Evolutionary conservation across 495 filamentous ascomycete genomes (phyloP), one percentile per base, ranked within the genome.

Genomic region (Aspergillus cristatus): DNA sequence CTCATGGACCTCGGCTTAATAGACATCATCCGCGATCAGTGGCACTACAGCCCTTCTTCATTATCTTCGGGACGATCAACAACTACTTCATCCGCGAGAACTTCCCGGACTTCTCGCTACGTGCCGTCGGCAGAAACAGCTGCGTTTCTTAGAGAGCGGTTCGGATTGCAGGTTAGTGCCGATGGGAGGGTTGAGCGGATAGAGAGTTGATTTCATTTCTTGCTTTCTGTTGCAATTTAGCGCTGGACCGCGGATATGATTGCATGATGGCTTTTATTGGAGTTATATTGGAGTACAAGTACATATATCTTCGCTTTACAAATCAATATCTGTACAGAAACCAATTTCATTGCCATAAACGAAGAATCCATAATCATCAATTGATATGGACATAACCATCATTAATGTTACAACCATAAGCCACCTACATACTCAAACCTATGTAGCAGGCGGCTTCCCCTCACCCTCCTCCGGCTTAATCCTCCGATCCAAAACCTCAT

Each of bases 401-500:
- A 41, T 49, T 28, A 47, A 18, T 45, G 34, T 18, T 46, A 47
- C 48, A 13, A 15, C 11, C 10, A 32, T 13, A 33, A 33, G 29
- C 16, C 14, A 20, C 5, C 7, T 12, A 29, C 28, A 16, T 30
- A 32, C 14, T 12, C 3, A n/a, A 34, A 37, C n/a, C 24, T 36
- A 54, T 2, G 35, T 20, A 42, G 38, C 39, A 28, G 50, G 47
- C 5, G 44, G 42, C 34, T 56, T 47, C 31, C 39, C 44, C 22
- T 46, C 42, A 7, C 40, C 47, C 13, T 50, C 50, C 34, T 65
- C 57, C 14, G 25, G 36, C 51, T 70, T 55, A 6, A 63, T 61
- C 48, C 79, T 70, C 47, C 62, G 68, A 47, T 74, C 72, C 38
- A 98, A 51, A 37, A 98, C 87, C 60, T 89, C 76, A 68, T 98